Evolutionary conservation across 2,329 filamentous ascomycete species (phyloP).

Genomic region (Fusarium tjaetaba): DNA sequence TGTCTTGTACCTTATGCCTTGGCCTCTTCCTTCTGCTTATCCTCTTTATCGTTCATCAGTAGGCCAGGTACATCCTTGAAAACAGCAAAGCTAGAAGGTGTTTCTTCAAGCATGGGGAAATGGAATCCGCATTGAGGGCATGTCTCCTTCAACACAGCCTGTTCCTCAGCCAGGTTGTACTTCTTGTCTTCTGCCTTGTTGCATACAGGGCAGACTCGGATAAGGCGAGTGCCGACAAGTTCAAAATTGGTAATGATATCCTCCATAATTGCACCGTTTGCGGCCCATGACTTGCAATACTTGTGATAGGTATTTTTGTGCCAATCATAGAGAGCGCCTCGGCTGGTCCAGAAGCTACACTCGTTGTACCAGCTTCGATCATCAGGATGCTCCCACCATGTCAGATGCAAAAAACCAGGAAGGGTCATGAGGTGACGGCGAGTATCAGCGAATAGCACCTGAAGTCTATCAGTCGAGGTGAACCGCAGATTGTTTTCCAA

Average conservation of each 20-base stretch:
- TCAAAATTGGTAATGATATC: conserved; percentile 38
- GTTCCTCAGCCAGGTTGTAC: conserved; percentile 32
- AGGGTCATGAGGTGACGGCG: conserved; percentile 25
- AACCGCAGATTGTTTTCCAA: no score
- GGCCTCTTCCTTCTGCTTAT: neutral
- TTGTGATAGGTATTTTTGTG: conserved; percentile 38
- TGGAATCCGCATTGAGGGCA: conserved; percentile 35
- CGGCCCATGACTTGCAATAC: conserved; percentile 30
- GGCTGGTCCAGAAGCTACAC: conserved; percentile 35
- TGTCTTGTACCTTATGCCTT: fast-evolving
- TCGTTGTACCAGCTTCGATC: conserved; percentile 31
- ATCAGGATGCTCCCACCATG: conserved; percentile 31
- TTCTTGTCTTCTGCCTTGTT: conserved; percentile 34
- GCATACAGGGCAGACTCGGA: conserved; percentile 32
- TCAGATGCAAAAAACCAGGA: conserved; percentile 19
- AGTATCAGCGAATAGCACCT: conserved; percentile 28
- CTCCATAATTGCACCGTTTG: conserved; percentile 34
- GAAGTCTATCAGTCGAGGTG: no score
- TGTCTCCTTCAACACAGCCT: conserved; percentile 26
- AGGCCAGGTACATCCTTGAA: conserved; percentile 19
- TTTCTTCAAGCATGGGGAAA: conserved; percentile 30
- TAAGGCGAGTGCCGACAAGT: conserved; percentile 27
- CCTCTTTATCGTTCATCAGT: neutral
- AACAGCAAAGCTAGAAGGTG: conserved; percentile 28
- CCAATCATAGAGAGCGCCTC: conserved; percentile 29